Evolutionary conservation across 805 yeast species (phyloP).

Genomic region (Saccharomycopsis schoenii): DNA sequence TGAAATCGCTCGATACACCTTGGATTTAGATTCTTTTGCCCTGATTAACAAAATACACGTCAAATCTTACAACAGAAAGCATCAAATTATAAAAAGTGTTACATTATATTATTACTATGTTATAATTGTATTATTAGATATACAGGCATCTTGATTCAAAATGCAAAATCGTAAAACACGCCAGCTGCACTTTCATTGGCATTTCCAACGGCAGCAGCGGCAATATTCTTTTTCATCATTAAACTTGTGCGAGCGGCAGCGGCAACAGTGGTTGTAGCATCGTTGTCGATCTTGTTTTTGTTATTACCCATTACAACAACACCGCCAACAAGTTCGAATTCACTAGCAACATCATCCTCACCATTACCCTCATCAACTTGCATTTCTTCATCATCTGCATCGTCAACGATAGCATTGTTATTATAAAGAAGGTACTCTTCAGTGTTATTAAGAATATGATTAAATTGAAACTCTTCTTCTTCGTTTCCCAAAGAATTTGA

Average conservation of each 20-base stretch:
- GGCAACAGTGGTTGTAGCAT: not conserved
- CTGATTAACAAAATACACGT: not conserved
- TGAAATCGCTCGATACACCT: too few relatives aligned
- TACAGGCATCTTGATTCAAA: not conserved
- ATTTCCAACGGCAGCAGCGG: not conserved
- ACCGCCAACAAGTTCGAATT: not conserved
- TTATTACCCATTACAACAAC: not conserved
- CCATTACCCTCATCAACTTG: not conserved
- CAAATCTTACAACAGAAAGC: not conserved
- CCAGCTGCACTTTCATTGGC: not conserved
- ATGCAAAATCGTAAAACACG: not conserved
- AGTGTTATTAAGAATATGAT: not conserved
- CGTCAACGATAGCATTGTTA: not conserved
- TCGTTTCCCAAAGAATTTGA: not conserved
- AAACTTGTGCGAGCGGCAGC: not conserved
- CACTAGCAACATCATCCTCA: not conserved
- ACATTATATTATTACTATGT: not conserved
- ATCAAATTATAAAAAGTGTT: not conserved
- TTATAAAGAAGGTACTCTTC: conserved; percentile 3
- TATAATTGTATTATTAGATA: not conserved
- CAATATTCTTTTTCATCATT: not conserved
- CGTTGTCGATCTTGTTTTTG: not conserved
- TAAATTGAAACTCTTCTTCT: not conserved
- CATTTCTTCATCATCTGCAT: not conserved
- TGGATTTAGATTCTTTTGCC: too few relatives aligned